Evolutionary conservation across 2,329 filamentous ascomycete species (phyloP).

Genomic region (Cucurbitaria berberidis): DNA sequence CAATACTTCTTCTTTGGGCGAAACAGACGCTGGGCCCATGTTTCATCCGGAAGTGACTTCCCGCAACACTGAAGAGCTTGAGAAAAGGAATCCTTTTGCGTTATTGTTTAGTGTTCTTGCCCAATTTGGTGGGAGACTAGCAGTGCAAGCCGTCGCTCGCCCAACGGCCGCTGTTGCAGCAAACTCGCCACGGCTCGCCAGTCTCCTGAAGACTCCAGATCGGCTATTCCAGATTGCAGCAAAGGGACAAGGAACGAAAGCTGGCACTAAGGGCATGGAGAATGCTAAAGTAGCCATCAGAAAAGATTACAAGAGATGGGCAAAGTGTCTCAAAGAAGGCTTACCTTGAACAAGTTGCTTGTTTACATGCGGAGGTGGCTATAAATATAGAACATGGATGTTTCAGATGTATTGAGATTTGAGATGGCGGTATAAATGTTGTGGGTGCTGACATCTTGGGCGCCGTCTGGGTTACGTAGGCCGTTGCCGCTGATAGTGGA

Average conservation of each 20-base stretch:
- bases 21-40: neutral
- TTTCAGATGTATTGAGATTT: neutral
- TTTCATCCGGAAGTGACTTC: neutral
- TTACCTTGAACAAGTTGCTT: neutral
- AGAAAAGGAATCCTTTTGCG: slow-evolving; percentile 8
- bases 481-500: neutral
- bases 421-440: neutral
- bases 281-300: slow-evolving; percentile 3
- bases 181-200: neutral
- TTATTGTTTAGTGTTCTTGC: neutral
- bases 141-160: slow-evolving; percentile 2
- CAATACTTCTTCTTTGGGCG: neutral
- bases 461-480: neutral
- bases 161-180: slow-evolving; percentile 1
- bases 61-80: neutral
- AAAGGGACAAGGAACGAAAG: slow-evolving; percentile 4
- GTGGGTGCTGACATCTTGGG: neutral
- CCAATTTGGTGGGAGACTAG: slow-evolving; percentile 4
- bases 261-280: slow-evolving; percentile 6
- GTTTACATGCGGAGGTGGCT: no score
- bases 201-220: slow-evolving; percentile 2
- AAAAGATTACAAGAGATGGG: slow-evolving; percentile 5
- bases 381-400: neutral
- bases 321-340: slow-evolving; percentile 4
- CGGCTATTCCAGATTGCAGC: slow-evolving; percentile 9